Evolutionary conservation across 1,139 yeast genomes (phyloP).

Genomic region (Blastobotrys aristatus): DNA sequence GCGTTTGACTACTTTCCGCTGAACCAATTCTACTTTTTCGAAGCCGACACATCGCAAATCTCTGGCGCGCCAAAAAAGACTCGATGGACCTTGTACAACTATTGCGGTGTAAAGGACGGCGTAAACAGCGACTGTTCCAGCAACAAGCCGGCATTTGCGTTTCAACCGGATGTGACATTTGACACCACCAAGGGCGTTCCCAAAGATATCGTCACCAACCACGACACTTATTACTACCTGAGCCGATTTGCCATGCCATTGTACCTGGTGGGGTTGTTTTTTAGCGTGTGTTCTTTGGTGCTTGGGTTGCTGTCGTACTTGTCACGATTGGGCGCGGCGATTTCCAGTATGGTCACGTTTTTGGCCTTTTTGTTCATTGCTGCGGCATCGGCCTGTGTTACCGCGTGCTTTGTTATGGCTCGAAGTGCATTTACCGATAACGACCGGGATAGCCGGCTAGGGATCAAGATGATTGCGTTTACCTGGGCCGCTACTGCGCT

Average conservation of each 20-base stretch:
- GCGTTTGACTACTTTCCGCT: slow-evolving; percentile 45
- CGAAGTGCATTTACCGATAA: slow-evolving; percentile 48
- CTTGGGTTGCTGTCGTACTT: slow-evolving; percentile 36
- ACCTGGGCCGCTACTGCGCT: slow-evolving; percentile 58
- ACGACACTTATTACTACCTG: slow-evolving; percentile 52
- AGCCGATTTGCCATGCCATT: slow-evolving; percentile 68
- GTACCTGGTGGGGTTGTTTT: slow-evolving; percentile 53
- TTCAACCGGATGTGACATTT: slow-evolving; percentile 60
- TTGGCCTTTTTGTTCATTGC: slow-evolving; percentile 50
- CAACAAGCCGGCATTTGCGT: slow-evolving; percentile 55
- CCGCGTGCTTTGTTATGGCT: slow-evolving; percentile 64
- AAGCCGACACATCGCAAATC: slow-evolving; percentile 60
- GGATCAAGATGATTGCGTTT: slow-evolving; percentile 56
- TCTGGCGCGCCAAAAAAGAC: slow-evolving; percentile 44
- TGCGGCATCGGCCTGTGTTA: slow-evolving; percentile 55
- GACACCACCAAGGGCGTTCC: slow-evolving; percentile 45
- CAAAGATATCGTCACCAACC: slow-evolving; percentile 40
- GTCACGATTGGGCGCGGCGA: slow-evolving; percentile 32
- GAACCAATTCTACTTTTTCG: slow-evolving; percentile 60
- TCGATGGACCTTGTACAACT: slow-evolving; percentile 70
- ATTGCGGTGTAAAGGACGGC: slow-evolving; percentile 48
- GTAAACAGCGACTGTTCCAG: slow-evolving; percentile 44
- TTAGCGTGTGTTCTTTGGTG: slow-evolving; percentile 47
- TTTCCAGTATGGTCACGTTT: slow-evolving; percentile 35
- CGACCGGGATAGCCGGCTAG: slow-evolving; percentile 48